Evolutionary conservation across 1,284 basidiomycete species (phyloP), one percentile per base, ranked within the genome.

Genomic region (Microstroma glucosiphilum): DNA sequence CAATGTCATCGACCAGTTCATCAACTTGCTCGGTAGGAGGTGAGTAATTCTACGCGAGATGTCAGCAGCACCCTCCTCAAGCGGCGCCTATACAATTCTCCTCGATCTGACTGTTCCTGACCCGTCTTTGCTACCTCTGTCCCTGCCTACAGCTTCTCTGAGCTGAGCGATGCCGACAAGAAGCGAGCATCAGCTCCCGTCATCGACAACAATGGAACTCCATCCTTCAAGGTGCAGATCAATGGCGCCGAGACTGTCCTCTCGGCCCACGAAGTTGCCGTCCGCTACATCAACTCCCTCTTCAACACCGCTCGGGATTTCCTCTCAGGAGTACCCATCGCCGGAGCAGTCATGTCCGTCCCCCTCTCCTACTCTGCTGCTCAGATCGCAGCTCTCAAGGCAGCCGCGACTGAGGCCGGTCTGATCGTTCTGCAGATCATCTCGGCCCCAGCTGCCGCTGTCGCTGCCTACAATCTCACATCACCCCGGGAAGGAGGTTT

Each of bases 1-100:
- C 78, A 98, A 98, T 81, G 96, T 93, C 42, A 93, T 98, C 75
- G 88, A 88, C 58, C 89, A 89, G 11, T 98, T 98, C 84, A 85
- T 93, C 57, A 92, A 96, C 80, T 83, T 97, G 11, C 84, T 98
- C 46, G 94, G 96, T 59, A 91, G 91, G 83, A 91, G 87, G 88
- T 91, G 62, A 40, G 84, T 81, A 21, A n/a, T n/a, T n/a, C n/a
- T n/a, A n/a, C n/a, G n/a, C n/a, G n/a, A n/a, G n/a, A n/a, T n/a
- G n/a, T n/a, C n/a, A n/a, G n/a, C n/a, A n/a, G n/a, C n/a, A n/a
- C n/a, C n/a, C n/a, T 54, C 46, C 4, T 48, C 30, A 37, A 48
- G 21, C 43, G 3, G 13, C 13, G 43, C 15, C 43, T 17, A 6
- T 12, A 48, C 30, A 4, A 9, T 6, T 4, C 43, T 48, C 21